Evolutionary conservation across 108 stramenopile species (phyloP).

Genomic region (Cyclotella sp.): DNA sequence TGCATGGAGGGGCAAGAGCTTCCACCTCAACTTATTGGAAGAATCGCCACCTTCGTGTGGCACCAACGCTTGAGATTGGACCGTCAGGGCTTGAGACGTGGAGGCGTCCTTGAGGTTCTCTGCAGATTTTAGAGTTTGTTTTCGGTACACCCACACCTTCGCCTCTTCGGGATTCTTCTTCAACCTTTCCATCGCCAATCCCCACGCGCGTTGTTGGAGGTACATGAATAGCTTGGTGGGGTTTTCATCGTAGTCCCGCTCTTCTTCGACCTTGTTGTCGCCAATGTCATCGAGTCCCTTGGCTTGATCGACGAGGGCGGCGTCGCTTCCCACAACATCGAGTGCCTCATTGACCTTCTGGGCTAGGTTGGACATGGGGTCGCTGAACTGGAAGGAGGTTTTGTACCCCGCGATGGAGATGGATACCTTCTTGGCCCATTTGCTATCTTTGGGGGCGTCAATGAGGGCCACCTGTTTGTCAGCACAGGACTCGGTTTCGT

Average conservation of each 20-base stretch:
- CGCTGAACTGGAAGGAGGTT: constrained; percentile 43
- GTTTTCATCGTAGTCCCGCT: constrained; percentile 50
- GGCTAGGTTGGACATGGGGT: constrained; percentile 43
- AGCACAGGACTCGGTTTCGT: background rate
- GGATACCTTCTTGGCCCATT: constrained; percentile 51
- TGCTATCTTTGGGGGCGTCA: constrained; percentile 11
- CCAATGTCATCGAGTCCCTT: constrained; percentile 26
- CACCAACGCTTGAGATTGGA: constrained; percentile 17
- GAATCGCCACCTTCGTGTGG: constrained; percentile 21
- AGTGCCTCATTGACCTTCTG: constrained; percentile 39
- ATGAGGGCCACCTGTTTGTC: constrained; percentile 12
- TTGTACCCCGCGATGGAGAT: constrained; percentile 47
- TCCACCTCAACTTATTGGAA: constrained; percentile 45
- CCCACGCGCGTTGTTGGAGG: constrained; percentile 49
- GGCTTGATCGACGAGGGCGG: constrained; percentile 31
- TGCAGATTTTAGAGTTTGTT: constrained; percentile 19
- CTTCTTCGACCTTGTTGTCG: constrained; percentile 32
- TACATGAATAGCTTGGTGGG: constrained; percentile 51
- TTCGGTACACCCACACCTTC: constrained; percentile 43
- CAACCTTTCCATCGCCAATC: constrained; percentile 30
- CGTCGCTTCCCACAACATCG: constrained; percentile 23
- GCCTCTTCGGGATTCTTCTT: constrained; percentile 42
- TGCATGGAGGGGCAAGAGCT: constrained; percentile 53
- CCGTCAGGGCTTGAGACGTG: constrained; percentile 20
- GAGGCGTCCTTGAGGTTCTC: constrained; percentile 38